Conservation (phyloP, 352 stramenopile genomes). For the Phytophthora hybrid region DNA sequence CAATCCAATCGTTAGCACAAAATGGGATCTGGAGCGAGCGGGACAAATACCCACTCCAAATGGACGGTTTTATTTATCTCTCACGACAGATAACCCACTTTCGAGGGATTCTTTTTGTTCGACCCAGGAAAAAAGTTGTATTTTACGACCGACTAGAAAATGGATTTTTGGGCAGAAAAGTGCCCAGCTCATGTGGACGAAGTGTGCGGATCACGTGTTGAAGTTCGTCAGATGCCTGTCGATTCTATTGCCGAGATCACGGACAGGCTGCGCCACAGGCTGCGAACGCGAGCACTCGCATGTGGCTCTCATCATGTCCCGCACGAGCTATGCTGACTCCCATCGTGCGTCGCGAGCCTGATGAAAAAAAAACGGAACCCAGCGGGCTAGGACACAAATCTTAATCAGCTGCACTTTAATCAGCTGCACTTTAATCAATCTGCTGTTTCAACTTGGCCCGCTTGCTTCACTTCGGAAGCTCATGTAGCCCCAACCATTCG, state of each 20-base stretch:
- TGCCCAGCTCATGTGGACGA: constrained; percentile 21
- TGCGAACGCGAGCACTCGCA: neutral
- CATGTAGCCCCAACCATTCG: neutral
- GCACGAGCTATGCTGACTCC: constrained; percentile 24
- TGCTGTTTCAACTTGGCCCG: constrained; percentile 8
- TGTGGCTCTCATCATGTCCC: constrained; percentile 7
- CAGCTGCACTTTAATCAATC: constrained; percentile 10
- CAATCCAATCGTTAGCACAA: neutral
- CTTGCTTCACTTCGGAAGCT: neutral
- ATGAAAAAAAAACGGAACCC: constrained; percentile 22
- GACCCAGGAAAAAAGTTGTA: neutral
- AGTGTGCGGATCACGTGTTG: constrained; percentile 24
- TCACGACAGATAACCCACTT: neutral
- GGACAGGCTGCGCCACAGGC: neutral
- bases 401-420: constrained; percentile 15
- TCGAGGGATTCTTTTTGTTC: neutral
- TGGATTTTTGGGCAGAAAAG: constrained; percentile 26
- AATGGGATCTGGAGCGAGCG: neutral
- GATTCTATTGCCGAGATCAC: constrained; percentile 25
- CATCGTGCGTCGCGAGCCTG: constrained; percentile 17
- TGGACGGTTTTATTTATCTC: neutral
- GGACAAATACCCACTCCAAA: neutral
- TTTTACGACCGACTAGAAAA: constrained; percentile 24
- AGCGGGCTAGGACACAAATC: constrained; percentile 26
- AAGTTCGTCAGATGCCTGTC: constrained; percentile 10